Evolutionary conservation across 1,284 basidiomycete genomes (phyloP).

Genomic region (Veloboletus limbatus): DNA sequence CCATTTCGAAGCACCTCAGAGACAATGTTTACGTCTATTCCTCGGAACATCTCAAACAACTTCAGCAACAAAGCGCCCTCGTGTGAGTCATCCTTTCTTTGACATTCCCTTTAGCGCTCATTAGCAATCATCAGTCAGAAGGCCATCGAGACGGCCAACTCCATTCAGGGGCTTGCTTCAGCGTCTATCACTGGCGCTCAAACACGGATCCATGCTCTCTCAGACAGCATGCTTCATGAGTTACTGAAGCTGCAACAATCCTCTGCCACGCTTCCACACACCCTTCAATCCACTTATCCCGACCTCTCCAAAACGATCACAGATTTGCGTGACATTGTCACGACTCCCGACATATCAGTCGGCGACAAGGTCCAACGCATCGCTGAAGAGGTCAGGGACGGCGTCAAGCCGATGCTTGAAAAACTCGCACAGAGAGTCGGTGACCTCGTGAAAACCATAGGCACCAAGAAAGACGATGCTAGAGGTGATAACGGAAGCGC

Average conservation of each 20-base stretch:
- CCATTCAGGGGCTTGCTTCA: slow-evolving; percentile 56
- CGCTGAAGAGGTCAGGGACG: slow-evolving; percentile 55
- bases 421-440: slow-evolving; percentile 29
- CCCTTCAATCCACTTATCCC: slow-evolving; percentile 52
- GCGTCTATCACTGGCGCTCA: slow-evolving; percentile 51
- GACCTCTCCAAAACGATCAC: slow-evolving; percentile 48
- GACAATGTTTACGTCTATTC: slow-evolving; percentile 65
- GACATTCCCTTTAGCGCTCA: slow-evolving; percentile 8
- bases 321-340: slow-evolving; percentile 52
- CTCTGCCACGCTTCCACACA: slow-evolving; percentile 51
- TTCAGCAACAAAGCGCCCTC: slow-evolving; percentile 63
- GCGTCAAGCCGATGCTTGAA: slow-evolving; percentile 57
- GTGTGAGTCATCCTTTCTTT: slow-evolving; percentile 45
- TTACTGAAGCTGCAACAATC: slow-evolving; percentile 64
- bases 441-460: slow-evolving; percentile 26
- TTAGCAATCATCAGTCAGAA: slow-evolving; percentile 48
- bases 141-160: slow-evolving; percentile 64
- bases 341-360: slow-evolving; percentile 51
- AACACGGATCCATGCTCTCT: slow-evolving; percentile 51
- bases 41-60: slow-evolving; percentile 65
- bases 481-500: slow-evolving; percentile 11
- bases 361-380: slow-evolving; percentile 58
- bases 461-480: slow-evolving; percentile 30
- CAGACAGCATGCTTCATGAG: slow-evolving; percentile 61
- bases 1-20: slow-evolving; percentile 59